Base-by-base conservation (phyloP, 2,329 filamentous ascomycete genomes). In the Trichoderma brevicompactum region DNA sequence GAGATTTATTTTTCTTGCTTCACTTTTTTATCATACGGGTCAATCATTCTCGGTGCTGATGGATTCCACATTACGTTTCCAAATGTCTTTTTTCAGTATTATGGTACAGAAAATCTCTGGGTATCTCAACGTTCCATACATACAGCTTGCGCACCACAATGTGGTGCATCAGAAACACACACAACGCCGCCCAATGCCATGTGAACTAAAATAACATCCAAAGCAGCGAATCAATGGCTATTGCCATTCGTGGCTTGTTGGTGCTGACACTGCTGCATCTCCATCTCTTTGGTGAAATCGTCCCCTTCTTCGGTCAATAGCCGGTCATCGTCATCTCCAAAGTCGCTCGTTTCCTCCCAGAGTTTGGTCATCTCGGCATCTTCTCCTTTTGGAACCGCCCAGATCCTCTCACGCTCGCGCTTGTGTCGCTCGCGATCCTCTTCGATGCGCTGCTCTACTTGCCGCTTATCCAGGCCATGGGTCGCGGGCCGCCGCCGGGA, bases 381-480 rank as follows among this genome's bases (percentile, higher is more conserved):
- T 32, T 85, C 82, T 8, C 70, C 72, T 8, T 85, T 83, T 36
- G 87, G 87, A 2, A 97, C 88, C 0, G 93, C 92, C 95, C 96
- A 99, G 68, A 97, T 96, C 72, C 89, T 93, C 79, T 99, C 95
- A 23, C 95, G 82, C 72, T 94, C 81, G 49, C 94, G 83, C 82
- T 99, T 99, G 77, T 99, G 96, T 49, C 95, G 83, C 77, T 99
- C 95, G 3, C 95, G 84, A 77, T 99, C 95, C 78, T 99, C 96
- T 72, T 99, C 96, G 68, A 99, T 97, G 46, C 95, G 85, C 80
- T 98, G 94, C 79, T 98, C 94, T 61, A 97, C 91, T 79, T 97
- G 92, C 64, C 90, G 86, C 78, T 94, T 95, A 73, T 97, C 92
- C 59, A 95, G 76, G 15, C 79, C 76, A 34, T 79, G 77, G 5